phyloP scores from a whole-genome alignment of 1,139 yeast genomes.

The Geotrichum candidum region DNA sequence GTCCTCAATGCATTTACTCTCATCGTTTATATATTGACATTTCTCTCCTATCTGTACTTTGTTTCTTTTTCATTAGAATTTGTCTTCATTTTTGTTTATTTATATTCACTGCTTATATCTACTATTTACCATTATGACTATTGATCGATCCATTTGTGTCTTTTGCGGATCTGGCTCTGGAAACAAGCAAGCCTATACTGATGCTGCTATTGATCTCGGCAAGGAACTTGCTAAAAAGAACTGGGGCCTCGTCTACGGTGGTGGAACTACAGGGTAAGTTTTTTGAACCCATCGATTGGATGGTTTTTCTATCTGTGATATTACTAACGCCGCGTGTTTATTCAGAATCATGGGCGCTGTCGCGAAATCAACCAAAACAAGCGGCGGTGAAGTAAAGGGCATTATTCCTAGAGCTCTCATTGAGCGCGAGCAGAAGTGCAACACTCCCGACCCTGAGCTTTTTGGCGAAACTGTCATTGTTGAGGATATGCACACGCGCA shows the following conservation, averaged over 20 bases:
- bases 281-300: background rate
- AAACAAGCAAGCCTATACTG: slow-evolving; percentile 45
- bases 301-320: background rate
- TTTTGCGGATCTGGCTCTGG: slow-evolving; percentile 86
- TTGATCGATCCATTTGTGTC: slow-evolving; percentile 56
- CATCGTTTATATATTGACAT: too few relatives aligned
- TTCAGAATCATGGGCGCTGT: slow-evolving; percentile 75
- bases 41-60: background rate
- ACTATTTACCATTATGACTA: background rate
- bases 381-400: slow-evolving; percentile 76
- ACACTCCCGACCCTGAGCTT: slow-evolving; percentile 53
- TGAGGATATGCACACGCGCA: slow-evolving; percentile 85
- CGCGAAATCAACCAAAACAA: slow-evolving; percentile 63
- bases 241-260: slow-evolving; percentile 86
- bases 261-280: slow-evolving; percentile 59
- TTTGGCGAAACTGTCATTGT: slow-evolving; percentile 81
- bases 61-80: background rate
- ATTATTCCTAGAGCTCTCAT: slow-evolving; percentile 80
- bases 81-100: background rate
- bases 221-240: slow-evolving; percentile 48
- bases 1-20: background rate
- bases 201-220: slow-evolving; percentile 57
- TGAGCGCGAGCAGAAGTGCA: slow-evolving; percentile 56
- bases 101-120: background rate
- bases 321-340: background rate